Base-by-base conservation (phyloP, 192 early-diverging fungal species). In the Rhizophagus sp. region DNA sequence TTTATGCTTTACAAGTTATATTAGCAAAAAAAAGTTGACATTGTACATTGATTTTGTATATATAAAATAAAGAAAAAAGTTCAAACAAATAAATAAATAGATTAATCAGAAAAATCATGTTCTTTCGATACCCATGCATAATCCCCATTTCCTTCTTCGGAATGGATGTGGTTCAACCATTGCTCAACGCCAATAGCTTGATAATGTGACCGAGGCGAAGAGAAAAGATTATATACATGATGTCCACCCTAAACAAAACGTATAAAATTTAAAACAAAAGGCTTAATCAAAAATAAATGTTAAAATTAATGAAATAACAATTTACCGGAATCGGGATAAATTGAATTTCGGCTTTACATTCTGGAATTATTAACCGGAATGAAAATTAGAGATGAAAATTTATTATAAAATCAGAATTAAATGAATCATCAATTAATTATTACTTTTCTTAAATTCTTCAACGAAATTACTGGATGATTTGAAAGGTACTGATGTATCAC, bases 171-270 rank as follows among this genome's bases (percentile, higher is more conserved):
- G 9, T 82, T 83, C 34, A 85, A 73, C 85, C 85, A 85, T 79
- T 80, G 74, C 15, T 75, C 78, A 47, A 75, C 76, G 3, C 82
- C 76, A 47, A 85, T 85, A 12, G 78, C 57, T 57, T 76, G 44
- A 39, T 83, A 85, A 81, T 83, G 83, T 13, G 85, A 83, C 19
- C 85, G 82, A 27, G 85, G 85, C 0, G 85, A 85, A 9, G 85
- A 83, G 69, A 85, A 80, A 62, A 82, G 41, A 61, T 85, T 82
- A 78, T 83, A 85, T 62, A 82, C 76, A 44, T 85, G 85, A 61
- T 85, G 85, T 9, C 85, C 85, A 9, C 85, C 85, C 62, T 82
- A 79, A 10, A 83, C 33, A 39, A 79, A 82, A 82, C 63, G 34
- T 80, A 82, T 12, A 76, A 64, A 17, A 83, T 82, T 12, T 74